Evolutionary conservation across 306 rosid species (phyloP).

Genomic region (Cicer yamashitae): DNA sequence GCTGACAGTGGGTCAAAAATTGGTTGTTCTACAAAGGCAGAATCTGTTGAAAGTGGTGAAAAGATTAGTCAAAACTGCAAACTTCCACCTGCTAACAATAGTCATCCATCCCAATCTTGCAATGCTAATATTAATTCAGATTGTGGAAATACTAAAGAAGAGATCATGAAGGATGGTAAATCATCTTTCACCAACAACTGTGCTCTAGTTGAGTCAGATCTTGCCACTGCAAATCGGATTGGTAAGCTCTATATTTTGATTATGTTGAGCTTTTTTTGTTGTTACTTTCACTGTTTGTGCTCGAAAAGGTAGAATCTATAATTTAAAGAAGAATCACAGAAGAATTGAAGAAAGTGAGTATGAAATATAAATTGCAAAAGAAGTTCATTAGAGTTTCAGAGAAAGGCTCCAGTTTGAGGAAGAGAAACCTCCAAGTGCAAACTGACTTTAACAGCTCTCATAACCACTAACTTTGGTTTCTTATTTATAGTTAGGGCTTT

Average conservation of each 20-base stretch:
- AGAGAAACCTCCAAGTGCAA: background rate
- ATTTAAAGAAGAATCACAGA: conserved; percentile 11
- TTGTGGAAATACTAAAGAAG: conserved; percentile 65
- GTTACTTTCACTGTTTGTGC: conserved; percentile 37
- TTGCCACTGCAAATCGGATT: conserved; percentile 62
- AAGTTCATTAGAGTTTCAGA: conserved; percentile 2
- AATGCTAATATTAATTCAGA: conserved; percentile 70
- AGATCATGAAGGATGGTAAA: conserved; percentile 74
- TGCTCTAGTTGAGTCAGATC: conserved; percentile 60
- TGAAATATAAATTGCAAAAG: background rate
- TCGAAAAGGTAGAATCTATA: conserved; percentile 7
- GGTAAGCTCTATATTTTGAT: conserved; percentile 54
- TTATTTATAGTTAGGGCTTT: conserved; percentile 11
- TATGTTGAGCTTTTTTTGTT: conserved; percentile 27
- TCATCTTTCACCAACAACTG: conserved; percentile 67
- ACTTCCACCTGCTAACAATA: conserved; percentile 59
- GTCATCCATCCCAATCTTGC: conserved; percentile 79
- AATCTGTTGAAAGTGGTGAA: conserved; percentile 96
- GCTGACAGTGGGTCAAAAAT: conserved; percentile 96
- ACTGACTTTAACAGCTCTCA: conserved; percentile 9
- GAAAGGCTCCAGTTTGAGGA: conserved; percentile 8
- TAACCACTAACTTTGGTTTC: background rate
- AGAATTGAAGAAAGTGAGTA: background rate
- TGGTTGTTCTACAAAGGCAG: conserved; percentile 92
- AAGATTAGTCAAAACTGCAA: conserved; percentile 81